Conservation (phyloP, 352 stramenopile species). For the Phytophthora meadii region DNA sequence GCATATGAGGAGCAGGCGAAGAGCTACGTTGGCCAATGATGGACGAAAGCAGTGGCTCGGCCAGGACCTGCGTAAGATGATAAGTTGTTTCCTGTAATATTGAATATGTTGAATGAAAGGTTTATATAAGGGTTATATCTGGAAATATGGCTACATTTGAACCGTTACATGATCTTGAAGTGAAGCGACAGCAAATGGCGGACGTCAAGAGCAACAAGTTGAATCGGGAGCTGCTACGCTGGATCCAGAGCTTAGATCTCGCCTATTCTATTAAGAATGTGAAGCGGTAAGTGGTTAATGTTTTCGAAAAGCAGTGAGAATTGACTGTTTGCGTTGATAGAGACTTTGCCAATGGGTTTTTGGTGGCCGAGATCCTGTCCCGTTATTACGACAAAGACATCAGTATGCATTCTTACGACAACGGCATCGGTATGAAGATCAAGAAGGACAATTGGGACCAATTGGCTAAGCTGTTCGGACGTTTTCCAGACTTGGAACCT, state of each 20-base stretch:
- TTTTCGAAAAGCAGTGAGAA: background rate
- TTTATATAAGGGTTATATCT: background rate
- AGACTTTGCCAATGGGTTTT: conserved; percentile 92
- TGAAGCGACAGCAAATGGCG: conserved; percentile 24
- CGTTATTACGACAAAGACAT: conserved; percentile 94
- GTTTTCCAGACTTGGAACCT: conserved; percentile 74
- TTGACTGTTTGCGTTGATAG: conserved; percentile 28
- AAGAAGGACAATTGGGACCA: conserved; percentile 95
- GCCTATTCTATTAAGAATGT: conserved; percentile 95
- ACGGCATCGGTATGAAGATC: conserved; percentile 89
- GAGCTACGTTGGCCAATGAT: conserved; percentile 43
- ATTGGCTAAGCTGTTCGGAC: conserved; percentile 80
- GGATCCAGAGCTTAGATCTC: conserved; percentile 94
- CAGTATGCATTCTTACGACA: conserved; percentile 94
- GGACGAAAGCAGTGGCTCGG: conserved; percentile 12
- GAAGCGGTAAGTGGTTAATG: conserved; percentile 68
- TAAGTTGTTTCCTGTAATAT: background rate
- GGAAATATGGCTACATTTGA: background rate
- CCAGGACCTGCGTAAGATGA: background rate
- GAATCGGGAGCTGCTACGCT: conserved; percentile 91
- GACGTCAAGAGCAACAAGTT: conserved; percentile 68
- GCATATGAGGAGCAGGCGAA: conserved; percentile 27
- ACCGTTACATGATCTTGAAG: conserved; percentile 23
- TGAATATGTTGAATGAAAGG: background rate
- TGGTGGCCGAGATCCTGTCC: conserved; percentile 92